Percentiles rank a stretch among this genome's conserved stretches.
phyloP scores from a whole-genome alignment of 257 asterid genomes.

The Euphrasia confusa region DNA sequence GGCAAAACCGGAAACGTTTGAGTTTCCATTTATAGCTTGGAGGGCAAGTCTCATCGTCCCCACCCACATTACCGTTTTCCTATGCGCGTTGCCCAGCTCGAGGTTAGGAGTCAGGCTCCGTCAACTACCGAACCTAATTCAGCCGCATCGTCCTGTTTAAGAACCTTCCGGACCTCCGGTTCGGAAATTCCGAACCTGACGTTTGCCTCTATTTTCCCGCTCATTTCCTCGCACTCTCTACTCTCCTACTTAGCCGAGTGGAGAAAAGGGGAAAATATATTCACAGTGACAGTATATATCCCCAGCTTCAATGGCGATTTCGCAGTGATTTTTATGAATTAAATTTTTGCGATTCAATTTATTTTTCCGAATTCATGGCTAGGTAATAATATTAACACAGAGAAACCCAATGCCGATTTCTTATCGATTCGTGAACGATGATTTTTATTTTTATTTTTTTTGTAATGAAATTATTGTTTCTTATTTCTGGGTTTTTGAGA shows the following conservation, averaged over 20 bases:
- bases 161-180: constrained; percentile 34
- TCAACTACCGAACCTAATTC: constrained; percentile 38
- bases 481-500: constrained; percentile 21
- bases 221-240: constrained; percentile 29
- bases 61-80: constrained; percentile 30
- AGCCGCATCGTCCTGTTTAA: not conserved
- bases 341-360: not conserved
- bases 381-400: constrained; percentile 18
- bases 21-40: constrained; percentile 58
- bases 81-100: constrained; percentile 6
- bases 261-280: constrained; percentile 32
- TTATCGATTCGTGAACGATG: not conserved
- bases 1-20: constrained; percentile 23
- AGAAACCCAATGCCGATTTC: not conserved
- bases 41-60: constrained; percentile 47
- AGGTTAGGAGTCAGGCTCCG: constrained; percentile 52
- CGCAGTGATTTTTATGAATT: not conserved
- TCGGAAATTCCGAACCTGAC: constrained; percentile 29
- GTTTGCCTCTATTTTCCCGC: constrained; percentile 61
- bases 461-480: not conserved
- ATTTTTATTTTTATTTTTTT: constrained; percentile 16
- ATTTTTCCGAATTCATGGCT: constrained; percentile 26
- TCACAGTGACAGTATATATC: constrained; percentile 20
- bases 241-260: constrained; percentile 57
- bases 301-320: constrained; percentile 26